Base-by-base conservation (phyloP, 208 protist genomes). In the Trypanosoma melophagium region DNA sequence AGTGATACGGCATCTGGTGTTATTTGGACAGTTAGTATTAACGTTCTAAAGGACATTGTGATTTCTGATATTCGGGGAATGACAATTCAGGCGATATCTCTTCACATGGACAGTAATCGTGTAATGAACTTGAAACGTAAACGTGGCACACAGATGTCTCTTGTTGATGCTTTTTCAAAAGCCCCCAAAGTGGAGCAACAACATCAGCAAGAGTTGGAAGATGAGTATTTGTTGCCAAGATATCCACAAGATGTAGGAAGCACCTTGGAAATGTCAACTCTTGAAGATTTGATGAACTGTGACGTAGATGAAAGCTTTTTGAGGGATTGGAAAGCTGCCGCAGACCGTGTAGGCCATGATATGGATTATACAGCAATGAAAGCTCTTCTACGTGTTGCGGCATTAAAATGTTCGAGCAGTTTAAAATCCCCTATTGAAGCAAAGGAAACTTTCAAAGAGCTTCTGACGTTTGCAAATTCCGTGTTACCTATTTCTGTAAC, bases 21-120 rank as follows among this genome's bases (percentile, higher is more conserved):
- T 21, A 56, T 86, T 60, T 96, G 90, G 87, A 93, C 90, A 2
- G 76, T 92, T 1, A 77, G 71, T 28, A 53, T 93, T 22, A 38
- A 73, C 0, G 53, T 45, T 14, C 54, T 84, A 22, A 66, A 58
- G 19, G 75, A 96, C 51, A 79, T 96, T 54, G 74, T 96, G 25
- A 77, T 96, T 40, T 60, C 47, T 41, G 90, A 96, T 66, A 51
- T 96, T 21, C 83, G 90, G 8, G 90, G 90, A 42, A 85, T 96
- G 73, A 89, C 88, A 7, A 77, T 96, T 41, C 87, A 93, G 74
- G 86, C 83, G 10, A 88, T 79, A 0, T 80, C 81, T 12, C 75
- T 95, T 55, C 44, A 51, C 45, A 0, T 56, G 2, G 62, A 56
- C 0, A 3, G 28, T 17, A n/a, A 31, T 38, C 13, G 10, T 1